Conservation (phyloP, 352 stramenopile species). For the Globisporangium nodosum region DNA sequence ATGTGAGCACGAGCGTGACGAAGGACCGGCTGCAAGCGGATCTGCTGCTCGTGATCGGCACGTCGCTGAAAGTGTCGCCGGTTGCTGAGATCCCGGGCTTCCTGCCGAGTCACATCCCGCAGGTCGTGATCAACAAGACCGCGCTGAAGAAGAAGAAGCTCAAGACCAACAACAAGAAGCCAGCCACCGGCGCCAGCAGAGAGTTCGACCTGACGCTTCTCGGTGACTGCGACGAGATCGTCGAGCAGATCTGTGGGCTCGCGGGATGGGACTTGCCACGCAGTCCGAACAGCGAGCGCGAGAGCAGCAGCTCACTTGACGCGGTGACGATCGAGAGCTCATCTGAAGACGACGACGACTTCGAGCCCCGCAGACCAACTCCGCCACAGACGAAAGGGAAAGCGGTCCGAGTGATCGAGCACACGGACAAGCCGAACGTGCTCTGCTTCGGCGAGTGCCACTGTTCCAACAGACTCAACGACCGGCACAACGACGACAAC, state of each 20-base stretch:
- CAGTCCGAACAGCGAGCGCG: neutral
- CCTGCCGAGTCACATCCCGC: constrained; percentile 68
- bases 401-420: constrained; percentile 16
- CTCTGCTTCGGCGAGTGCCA: constrained; percentile 35
- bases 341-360: constrained; percentile 4
- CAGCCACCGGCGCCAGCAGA: neutral
- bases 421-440: constrained; percentile 18
- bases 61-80: constrained; percentile 94
- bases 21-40: constrained; percentile 83
- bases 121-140: constrained; percentile 90
- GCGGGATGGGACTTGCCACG: constrained; percentile 38
- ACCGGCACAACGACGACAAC: constrained; percentile 11
- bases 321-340: constrained; percentile 1
- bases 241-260: constrained; percentile 57
- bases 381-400: constrained; percentile 12
- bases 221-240: constrained; percentile 74
- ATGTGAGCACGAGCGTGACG: constrained; percentile 79
- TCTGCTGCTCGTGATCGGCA: constrained; percentile 97
- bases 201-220: constrained; percentile 81
- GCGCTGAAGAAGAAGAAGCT: constrained; percentile 76
- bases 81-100: constrained; percentile 90
- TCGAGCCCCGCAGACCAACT: constrained; percentile 2
- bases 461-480: constrained; percentile 15
- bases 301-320: neutral
- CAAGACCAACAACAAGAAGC: constrained; percentile 30